phyloP scores from a whole-genome alignment of 345 rosid genomes.

The Rhizophora mangle region DNA sequence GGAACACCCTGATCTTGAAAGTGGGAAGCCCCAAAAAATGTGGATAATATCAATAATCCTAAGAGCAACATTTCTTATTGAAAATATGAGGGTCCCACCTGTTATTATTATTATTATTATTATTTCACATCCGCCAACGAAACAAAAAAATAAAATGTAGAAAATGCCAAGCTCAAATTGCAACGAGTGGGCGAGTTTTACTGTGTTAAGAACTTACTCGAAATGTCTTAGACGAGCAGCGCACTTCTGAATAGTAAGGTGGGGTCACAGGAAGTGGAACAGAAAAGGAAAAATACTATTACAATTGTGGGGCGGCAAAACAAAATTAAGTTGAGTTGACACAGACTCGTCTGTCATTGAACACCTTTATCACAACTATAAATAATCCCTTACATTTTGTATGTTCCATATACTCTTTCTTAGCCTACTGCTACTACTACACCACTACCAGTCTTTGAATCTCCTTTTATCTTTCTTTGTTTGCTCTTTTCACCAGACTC shows the following conservation, averaged over 20 bases:
- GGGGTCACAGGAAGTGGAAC: background rate
- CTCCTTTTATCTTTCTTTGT: background rate
- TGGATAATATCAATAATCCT: too few species aligned
- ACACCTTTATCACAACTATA: background rate
- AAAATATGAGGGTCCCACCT: too few species aligned
- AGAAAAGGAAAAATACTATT: background rate
- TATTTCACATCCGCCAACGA: too few species aligned
- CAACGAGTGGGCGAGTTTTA: too few species aligned
- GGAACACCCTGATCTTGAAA: too few species aligned
- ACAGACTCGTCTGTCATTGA: background rate
- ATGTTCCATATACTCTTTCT: background rate
- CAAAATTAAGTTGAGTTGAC: background rate
- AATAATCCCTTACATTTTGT: background rate
- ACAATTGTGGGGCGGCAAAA: constrained; percentile 12
- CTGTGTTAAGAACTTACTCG: background rate
- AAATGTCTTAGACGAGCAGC: background rate
- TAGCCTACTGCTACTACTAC: too few species aligned
- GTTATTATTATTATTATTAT: too few species aligned
- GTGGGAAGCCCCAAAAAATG: too few species aligned
- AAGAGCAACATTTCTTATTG: too few species aligned
- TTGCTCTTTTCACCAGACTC: background rate
- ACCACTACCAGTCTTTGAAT: too few species aligned
- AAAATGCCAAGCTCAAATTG: too few species aligned
- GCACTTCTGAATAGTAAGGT: background rate
- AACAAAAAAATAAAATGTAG: too few species aligned